Percentiles rank a stretch among this genome's conserved stretches.
phyloP scores from a whole-genome alignment of 768 basidiomycete genomes.

The Collybia mongolica region DNA sequence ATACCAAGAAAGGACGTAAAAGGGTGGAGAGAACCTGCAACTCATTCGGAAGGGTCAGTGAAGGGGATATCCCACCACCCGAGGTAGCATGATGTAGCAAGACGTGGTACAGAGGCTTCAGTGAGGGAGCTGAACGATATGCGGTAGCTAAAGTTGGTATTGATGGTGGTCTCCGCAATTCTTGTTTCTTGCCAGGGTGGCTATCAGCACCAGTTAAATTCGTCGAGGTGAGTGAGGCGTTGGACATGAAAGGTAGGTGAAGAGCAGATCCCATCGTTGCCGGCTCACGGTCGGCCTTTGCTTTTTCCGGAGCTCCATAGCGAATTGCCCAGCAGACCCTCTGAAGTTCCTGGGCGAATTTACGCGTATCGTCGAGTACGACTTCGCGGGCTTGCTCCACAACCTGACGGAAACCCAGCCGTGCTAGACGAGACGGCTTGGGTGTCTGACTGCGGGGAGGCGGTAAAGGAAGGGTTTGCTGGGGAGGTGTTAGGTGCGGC shows the following conservation, averaged over 20 bases:
- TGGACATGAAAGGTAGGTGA: slow-evolving; percentile 42
- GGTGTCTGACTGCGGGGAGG: slow-evolving; percentile 34
- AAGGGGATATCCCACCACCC: slow-evolving; percentile 19
- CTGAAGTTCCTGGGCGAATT: slow-evolving; percentile 55
- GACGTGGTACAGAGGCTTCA: slow-evolving; percentile 43
- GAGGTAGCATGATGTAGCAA: slow-evolving; percentile 43
- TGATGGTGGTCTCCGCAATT: slow-evolving; percentile 45
- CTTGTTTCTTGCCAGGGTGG: slow-evolving; percentile 26
- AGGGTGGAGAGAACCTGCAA: slow-evolving; percentile 56
- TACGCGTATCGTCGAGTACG: slow-evolving; percentile 44
- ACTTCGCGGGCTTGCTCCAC: slow-evolving; percentile 62
- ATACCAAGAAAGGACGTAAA: slow-evolving; percentile 51
- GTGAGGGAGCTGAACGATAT: slow-evolving; percentile 29
- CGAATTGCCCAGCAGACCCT: slow-evolving; percentile 54
- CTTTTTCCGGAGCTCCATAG: slow-evolving; percentile 35
- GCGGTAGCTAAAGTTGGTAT: slow-evolving; percentile 28
- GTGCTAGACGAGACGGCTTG: slow-evolving; percentile 49
- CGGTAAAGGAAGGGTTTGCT: slow-evolving; percentile 13
- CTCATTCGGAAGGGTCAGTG: slow-evolving; percentile 54
- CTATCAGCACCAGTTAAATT: slow-evolving; percentile 14
- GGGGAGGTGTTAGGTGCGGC: slow-evolving; percentile 24
- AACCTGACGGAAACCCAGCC: slow-evolving; percentile 59
- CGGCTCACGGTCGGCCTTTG: slow-evolving; percentile 22
- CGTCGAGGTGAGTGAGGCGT: slow-evolving; percentile 26
- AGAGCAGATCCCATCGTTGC: slow-evolving; percentile 33